Evolutionary conservation across 805 yeast species (phyloP).

Genomic region (Ogataea methanolica): DNA sequence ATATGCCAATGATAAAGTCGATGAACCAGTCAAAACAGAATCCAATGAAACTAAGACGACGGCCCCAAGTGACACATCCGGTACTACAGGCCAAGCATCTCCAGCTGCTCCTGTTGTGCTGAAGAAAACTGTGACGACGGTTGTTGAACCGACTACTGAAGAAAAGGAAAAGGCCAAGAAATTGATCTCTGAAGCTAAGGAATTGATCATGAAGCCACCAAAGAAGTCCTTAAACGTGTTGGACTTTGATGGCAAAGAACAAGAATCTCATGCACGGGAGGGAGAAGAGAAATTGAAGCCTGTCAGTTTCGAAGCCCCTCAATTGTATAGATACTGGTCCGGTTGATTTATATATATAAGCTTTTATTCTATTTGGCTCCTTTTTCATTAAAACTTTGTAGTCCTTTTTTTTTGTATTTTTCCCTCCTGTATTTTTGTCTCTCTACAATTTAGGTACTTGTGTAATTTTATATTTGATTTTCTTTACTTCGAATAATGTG

Average conservation of each 20-base stretch:
- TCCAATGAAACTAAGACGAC: background rate
- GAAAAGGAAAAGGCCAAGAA: constrained; percentile 17
- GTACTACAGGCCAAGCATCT: background rate
- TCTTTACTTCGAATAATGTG: too few relatives aligned
- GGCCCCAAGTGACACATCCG: background rate
- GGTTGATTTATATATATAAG: constrained; percentile 30
- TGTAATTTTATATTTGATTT: too few relatives aligned
- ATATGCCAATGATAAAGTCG: background rate
- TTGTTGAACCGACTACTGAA: constrained; percentile 4
- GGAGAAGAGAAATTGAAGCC: constrained; percentile 44
- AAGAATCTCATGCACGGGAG: constrained; percentile 15
- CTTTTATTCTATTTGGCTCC: background rate
- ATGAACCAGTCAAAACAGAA: constrained; percentile 3
- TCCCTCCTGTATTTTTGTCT: too few relatives aligned
- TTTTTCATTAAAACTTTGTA: background rate
- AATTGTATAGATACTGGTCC: constrained; percentile 62
- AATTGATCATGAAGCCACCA: constrained; percentile 26
- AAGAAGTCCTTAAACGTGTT: constrained; percentile 29
- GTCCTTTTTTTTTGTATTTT: background rate
- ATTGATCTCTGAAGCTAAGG: constrained; percentile 26
- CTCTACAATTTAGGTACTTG: too few relatives aligned
- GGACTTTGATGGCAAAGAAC: constrained; percentile 22
- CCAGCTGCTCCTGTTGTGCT: background rate
- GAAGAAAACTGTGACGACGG: constrained; percentile 11
- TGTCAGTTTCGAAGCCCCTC: constrained; percentile 57